Evolutionary conservation across 768 basidiomycete species (phyloP), one percentile per base, ranked within the genome.

Genomic region (Neoboletus brunneissimus): DNA sequence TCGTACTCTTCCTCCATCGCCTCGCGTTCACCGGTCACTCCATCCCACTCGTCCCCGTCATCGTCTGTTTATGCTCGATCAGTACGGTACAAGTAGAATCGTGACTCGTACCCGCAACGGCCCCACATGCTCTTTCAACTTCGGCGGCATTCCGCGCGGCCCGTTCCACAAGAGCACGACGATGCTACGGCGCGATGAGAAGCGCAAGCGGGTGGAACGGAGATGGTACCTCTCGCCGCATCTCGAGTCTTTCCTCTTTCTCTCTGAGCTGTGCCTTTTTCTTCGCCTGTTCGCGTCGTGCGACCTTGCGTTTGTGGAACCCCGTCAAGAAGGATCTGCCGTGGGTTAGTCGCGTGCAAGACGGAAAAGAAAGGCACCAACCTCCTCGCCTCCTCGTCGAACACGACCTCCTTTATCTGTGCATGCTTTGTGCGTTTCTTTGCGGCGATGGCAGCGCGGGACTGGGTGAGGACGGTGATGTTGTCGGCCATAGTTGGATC

Each of bases 251-350:
- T 52, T 87, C 86, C 65, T 85, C 81, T 68, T 90, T 91, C 65
- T 92, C 88, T 61, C 87, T 77, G 65, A 91, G 85, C 58, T 81
- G 74, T 13, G 91, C 91, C 70, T 82, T 88, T 61, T 84, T 80
- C 64, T 83, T 84, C 43, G 86, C 86, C 48, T 82, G 87, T 63
- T 95, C 91, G 60, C 85, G 81, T 70, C 89, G 91, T 57, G 85
- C 87, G 49, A 93, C 73, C 73, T 96, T 97, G 64, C 94, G 85
- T 73, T 95, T 95, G 71, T 89, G 88, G 70, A 97, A 97, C 27
- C 94, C 94, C 18, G 93, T 95, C 68, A 97, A 75, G 73, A 89
- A 97, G 56, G 95, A 88, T 67, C 94, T 95, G 64, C 34, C 34
- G 25, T 11, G 40, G 44, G 49, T 59, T 40, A 45, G 47, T 53